These are phyloP conservation scores for Arabidopsis suecica DNA, from an alignment of 345 rosid genomes.

Conservation along the genomic window DNA sequence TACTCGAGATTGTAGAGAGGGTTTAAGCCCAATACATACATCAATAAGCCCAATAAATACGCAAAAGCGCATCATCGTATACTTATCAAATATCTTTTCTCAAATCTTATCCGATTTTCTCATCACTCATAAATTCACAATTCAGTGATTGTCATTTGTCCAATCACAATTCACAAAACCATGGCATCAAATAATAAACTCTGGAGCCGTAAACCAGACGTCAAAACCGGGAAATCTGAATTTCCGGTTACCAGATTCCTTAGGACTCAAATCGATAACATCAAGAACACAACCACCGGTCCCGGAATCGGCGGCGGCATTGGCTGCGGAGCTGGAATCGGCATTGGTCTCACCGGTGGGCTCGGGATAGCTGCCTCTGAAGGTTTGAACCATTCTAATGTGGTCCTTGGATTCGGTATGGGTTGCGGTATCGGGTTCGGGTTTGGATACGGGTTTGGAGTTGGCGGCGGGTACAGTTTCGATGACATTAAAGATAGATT, in stretches of 20 bases:
- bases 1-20: neutral
- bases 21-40: neutral
- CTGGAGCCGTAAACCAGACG: constrained; percentile 47
- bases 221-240: constrained; percentile 31
- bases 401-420: constrained; percentile 55
- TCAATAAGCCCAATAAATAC: too few species aligned
- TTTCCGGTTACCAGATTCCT: constrained; percentile 55
- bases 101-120: constrained; percentile 23
- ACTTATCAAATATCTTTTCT: neutral
- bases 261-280: constrained; percentile 37
- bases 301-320: constrained; percentile 62
- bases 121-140: constrained; percentile 7
- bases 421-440: constrained; percentile 68
- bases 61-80: too few species aligned
- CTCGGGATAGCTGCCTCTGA: constrained; percentile 48
- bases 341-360: constrained; percentile 60
- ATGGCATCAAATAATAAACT: constrained; percentile 47
- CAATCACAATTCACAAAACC: constrained; percentile 16
- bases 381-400: constrained; percentile 50
- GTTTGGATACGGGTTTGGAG: constrained; percentile 60
- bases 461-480: constrained; percentile 57
- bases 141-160: neutral
- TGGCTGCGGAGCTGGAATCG: constrained; percentile 62
- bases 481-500: constrained; percentile 44
- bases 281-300: constrained; percentile 49